Percentiles rank a stretch among this genome's conserved stretches.
phyloP scores from a whole-genome alignment of 352 stramenopile species.

The Globisporangium irregulare region DNA sequence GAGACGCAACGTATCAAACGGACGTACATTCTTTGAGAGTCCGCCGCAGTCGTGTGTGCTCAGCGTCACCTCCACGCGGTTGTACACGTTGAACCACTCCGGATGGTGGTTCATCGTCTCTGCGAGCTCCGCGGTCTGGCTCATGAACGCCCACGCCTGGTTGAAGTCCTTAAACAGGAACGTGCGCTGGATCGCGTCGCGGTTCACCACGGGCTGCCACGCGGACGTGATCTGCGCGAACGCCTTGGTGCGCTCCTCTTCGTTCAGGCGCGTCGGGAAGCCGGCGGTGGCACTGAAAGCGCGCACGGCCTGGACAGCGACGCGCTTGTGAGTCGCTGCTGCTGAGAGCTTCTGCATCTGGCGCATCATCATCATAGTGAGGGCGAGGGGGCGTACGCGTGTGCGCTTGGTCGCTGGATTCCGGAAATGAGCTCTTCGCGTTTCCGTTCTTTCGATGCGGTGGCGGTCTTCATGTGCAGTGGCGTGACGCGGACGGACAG shows the following conservation, averaged over 20 bases:
- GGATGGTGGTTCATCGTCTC: conserved; percentile 96
- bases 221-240: conserved; percentile 44
- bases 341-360: conserved; percentile 11
- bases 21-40: conserved; percentile 85
- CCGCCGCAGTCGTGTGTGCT: conserved; percentile 96
- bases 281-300: conserved; percentile 25
- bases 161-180: conserved; percentile 88
- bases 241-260: conserved; percentile 35
- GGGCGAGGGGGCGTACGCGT: neutral
- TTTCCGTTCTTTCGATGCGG: neutral
- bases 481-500: neutral
- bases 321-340: neutral
- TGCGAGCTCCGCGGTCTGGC: conserved; percentile 57
- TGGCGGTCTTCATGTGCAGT: conserved; percentile 9
- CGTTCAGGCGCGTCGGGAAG: conserved; percentile 44
- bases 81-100: conserved; percentile 99
- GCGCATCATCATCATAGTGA: conserved; percentile 12
- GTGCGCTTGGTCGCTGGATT: conserved; percentile 8
- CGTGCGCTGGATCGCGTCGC: conserved; percentile 79
- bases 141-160: conserved; percentile 83
- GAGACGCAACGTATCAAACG: neutral
- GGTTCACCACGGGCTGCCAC: conserved; percentile 48
- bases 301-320: neutral
- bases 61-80: conserved; percentile 94
- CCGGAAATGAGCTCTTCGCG: conserved; percentile 12